Base-by-base conservation (phyloP, 306 rosid genomes). In the Fragaria nilgerrensis region DNA sequence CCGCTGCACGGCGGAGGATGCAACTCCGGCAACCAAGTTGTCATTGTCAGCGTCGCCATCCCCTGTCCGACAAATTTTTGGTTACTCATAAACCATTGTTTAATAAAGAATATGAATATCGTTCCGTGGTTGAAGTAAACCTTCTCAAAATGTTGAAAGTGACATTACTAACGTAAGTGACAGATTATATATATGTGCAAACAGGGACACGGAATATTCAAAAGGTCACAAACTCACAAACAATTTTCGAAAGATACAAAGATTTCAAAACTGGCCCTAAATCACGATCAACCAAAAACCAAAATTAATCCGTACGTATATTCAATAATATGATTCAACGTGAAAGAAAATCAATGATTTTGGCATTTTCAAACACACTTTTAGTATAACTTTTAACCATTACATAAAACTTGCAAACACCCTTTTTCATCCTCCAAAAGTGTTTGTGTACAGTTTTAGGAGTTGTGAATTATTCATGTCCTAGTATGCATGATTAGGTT, bases 1-100 rank as follows among this genome's bases (percentile, higher is more conserved):
- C 71, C 68, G 10, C 72, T 55, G 52, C 98, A 95, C 3, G 82
- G 44, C 9, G 87, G 80, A 32, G 98, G 98, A 68, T 86, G 97
- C 13, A 95, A 81, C 44, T 75, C 6, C 9, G 90, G 89, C 58
- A 92, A 20, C 93, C 91, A 88, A 0, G 93, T 84, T 19, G 97
- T 88, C 58, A 92, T 20, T 5, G 97, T 92, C 68, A 95, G 76
- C 3, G 79, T 61, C 12, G 75, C n/a, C 97, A 95, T 88, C 29
- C 97, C 98, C 98, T 94, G 82, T 6, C 0, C 9, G 5, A 13
- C 10, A 62, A 0, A 12, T 14, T 56, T 56, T 55, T 9, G 65
- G 34, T 59, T 58, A 58, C 6, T 3, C 8, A 8, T 2, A 56
- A n/a, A 56, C 29, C 32, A 22, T n/a, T 9, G n/a, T 55, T 36